Base-by-base conservation (phyloP, 2,329 filamentous ascomycete species). In the Sarocladium oryzae region DNA sequence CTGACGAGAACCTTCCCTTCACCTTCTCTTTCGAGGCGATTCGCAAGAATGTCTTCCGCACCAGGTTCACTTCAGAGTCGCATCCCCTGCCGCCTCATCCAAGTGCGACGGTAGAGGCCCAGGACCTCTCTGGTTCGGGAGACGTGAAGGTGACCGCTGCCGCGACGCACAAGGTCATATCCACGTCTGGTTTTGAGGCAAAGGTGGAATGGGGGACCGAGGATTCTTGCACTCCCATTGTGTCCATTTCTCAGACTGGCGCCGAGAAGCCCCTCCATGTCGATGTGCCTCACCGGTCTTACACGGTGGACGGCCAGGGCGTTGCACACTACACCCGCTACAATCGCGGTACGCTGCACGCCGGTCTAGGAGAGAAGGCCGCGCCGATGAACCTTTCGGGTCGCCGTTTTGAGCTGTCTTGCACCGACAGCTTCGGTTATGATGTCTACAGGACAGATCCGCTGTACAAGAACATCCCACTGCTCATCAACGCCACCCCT, bases 391-490 rank as follows among this genome's bases (percentile, higher is more conserved):
- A 89, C 58, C 72, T 89, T 1, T 82, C 77, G 0, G 83, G 82
- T 28, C 75, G 85, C 1, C 73, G 78, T 23, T 89, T 88, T 62
- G 74, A 77, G 23, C 70, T 89, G 13, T 81, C 83, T 0, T 84
- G 82, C 2, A 88, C 82, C 0, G 85, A 89, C 63, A 84, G 79
- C 33, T 89, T 89, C 57, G 84, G 85, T 2, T 88, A 89, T 60
- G 84, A 89, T 57, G 78, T 82, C 3, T 81, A 87, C 61, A 76
- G 77, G 9, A 85, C 84, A 2, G 85, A 89, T 62, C 85, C 85
- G 0, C 70, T 88, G 51, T 89, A 89, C 69, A 89, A 89, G 66
- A 82, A 88, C 58, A 86, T 88, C 35, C 86, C 86, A 0, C 73
- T 89, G 0, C 70, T 89, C 24, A 84, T 89, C 65, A 86, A 86